A percentile compares a stretch with the other conserved stretches of the same genome.
These are phyloP conservation scores for Talaromyces sp. DNA, from an alignment of 2,329 filamentous ascomycete species.

Conservation along the genomic window DNA sequence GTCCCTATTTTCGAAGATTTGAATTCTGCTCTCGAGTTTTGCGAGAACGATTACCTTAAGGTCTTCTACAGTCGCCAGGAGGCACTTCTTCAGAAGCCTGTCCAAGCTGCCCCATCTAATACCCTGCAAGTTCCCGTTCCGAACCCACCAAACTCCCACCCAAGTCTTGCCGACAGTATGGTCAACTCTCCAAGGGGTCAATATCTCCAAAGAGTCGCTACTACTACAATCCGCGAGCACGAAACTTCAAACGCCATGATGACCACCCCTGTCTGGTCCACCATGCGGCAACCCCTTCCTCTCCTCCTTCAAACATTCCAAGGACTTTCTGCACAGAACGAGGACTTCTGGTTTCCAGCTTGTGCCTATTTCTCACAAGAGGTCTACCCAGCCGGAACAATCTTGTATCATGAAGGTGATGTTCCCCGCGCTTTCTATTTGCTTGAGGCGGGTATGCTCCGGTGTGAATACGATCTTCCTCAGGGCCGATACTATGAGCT, in stretches of 20 bases:
- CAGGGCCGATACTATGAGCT: conserved; percentile 88
- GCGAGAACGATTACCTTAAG: conserved; percentile 90
- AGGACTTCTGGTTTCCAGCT: conserved; percentile 92
- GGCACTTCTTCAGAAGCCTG: conserved; percentile 28
- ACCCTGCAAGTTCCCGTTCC: conserved; percentile 32
- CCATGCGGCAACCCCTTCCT: conserved; percentile 85
- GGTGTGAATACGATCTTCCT: conserved; percentile 86
- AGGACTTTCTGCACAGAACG: conserved; percentile 78
- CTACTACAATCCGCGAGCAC: conserved; percentile 64
- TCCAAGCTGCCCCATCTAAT: conserved; percentile 8
- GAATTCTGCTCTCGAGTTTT: conserved; percentile 90
- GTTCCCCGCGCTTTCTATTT: conserved; percentile 83
- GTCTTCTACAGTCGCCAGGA: conserved; percentile 74
- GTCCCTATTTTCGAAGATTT: conserved; percentile 84
- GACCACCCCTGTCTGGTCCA: conserved; percentile 71
- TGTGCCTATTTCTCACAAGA: conserved; percentile 73
- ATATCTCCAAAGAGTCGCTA: conserved; percentile 77
- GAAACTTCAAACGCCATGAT: conserved; percentile 57
- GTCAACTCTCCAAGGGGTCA: conserved; percentile 78
- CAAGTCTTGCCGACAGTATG: conserved; percentile 52
- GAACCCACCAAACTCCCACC: conserved; percentile 6
- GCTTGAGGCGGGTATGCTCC: conserved; percentile 82
- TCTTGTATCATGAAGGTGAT: conserved; percentile 79
- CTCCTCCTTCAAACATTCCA: conserved; percentile 96
- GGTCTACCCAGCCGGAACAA: conserved; percentile 68